Evolutionary conservation across 805 yeast genomes (phyloP), one percentile per base, ranked within the genome.

Genomic region (Pichia gijzeniarum): DNA sequence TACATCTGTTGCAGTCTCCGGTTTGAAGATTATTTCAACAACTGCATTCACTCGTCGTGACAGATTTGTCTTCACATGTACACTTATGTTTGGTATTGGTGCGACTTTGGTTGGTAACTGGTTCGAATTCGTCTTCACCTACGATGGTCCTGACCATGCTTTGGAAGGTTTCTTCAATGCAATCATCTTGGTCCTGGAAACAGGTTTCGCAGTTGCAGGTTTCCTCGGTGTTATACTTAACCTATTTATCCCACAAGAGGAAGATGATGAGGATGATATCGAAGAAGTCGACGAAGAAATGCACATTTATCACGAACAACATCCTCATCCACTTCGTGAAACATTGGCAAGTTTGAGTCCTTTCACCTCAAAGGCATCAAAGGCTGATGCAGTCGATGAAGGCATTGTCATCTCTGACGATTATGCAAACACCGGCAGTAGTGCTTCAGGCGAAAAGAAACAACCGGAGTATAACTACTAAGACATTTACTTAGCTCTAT

Each of bases 1-100:
- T 65, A 71, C 77, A 21, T 71, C 79, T 16, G 80, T 76, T 38
- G 77, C 79, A 1, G 76, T 76, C 25, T 74, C 80, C n/a, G 81
- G 80, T 60, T 63, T 76, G 41, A 74, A 69, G 61, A 74, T 76
- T 59, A 76, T 76, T 51, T 62, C 79, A 22, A 62, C 74, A 40
- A 72, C 77, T 36, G 75, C 76, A 41, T 74, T 76, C 60, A 70
- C 79, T 33, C 68, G 80, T 66, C 68, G 81, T 64, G 80, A 76
- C 60, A 64, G 81, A 54, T 76, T 76, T 53, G 67, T 76, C 30
- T 67, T 74, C 47, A 72, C 80, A 10, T 74, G 76, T 39, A 61
- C 79, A 2, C 57, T 76, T 38, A 59, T 76, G 59, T 77, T 75
- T 12, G 80, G 81, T 53, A 49, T 74, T 25, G 80, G 79, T 50